A percentile compares a stretch with the other conserved stretches of the same genome.
Evolutionary conservation across 148 eudicot genomes (phyloP).

Genomic region (Rheum nobile): DNA sequence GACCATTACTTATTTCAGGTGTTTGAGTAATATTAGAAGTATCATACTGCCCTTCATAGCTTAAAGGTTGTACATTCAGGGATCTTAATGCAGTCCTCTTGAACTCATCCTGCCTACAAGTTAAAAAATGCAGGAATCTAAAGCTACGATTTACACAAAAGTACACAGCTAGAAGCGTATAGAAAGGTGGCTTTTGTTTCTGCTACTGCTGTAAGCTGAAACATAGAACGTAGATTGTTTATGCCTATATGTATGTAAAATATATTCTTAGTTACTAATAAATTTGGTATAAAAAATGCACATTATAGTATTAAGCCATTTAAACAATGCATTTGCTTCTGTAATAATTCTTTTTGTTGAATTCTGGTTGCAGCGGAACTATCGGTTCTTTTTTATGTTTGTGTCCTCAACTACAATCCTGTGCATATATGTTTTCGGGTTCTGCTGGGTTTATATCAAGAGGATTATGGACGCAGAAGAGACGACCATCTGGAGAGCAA

Average conservation of each 20-base stretch:
- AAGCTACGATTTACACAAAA: background rate
- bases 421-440: conserved; percentile 72
- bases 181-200: background rate
- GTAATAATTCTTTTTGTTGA: background rate
- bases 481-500: conserved; percentile 74
- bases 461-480: conserved; percentile 64
- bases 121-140: background rate
- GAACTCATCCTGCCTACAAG: background rate
- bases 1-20: background rate
- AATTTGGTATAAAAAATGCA: background rate
- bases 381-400: conserved; percentile 97
- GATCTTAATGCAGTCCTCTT: background rate
- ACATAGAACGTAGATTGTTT: background rate
- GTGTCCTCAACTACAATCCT: conserved; percentile 83
- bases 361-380: conserved; percentile 67
- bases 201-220: background rate
- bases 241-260: background rate
- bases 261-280: background rate
- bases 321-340: background rate
- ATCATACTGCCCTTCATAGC: background rate
- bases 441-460: conserved; percentile 92
- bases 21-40: background rate
- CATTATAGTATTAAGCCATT: background rate
- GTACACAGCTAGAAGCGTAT: background rate
- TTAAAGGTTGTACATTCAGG: background rate